Evolutionary conservation across 345 rosid species (phyloP), one percentile per base, ranked within the genome.

Genomic region (Gossypium herbaceum): DNA sequence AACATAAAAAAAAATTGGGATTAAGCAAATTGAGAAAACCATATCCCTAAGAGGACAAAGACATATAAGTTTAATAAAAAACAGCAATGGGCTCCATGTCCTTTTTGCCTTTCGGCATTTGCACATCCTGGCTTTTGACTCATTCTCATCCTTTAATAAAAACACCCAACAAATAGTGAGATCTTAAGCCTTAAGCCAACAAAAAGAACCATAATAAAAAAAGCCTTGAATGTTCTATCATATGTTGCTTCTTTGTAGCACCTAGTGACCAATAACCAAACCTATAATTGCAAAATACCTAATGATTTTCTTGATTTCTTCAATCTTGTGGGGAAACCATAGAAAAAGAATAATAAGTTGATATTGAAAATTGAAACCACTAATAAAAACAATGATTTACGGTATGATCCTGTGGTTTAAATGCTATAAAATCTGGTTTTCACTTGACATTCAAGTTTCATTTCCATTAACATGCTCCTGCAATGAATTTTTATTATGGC

Each of bases 91-190:
- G 90, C 86, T 88, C 89, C 91, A 90, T 83, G 89, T 86, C 87
- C 39, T 24, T 24, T 59, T 59, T 80, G 87, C 86, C 68, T 86
- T 84, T 81, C 63, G 75, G 79, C 80, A 78, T 58, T 54, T 76
- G 86, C 88, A 83, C 90, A 85, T 88, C 82, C 89, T 80, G 83
- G 57, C 87, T 85, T 86, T 88, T 87, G 90, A 87, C 93, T 80
- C 75, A 44, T 24, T 48, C 66, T 72, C 79, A 45, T 41, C 43
- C 74, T 60, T 44, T 61, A 70, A 39, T 54, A 17, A 54, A 20
- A 54, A 20, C 34, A 22, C 39, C 45, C 34, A 59, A 20, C 77
- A 70, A 51, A 56, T 12, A 65, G n/a, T 66, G 75, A 63, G 72
- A 79, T 70, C 81, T 70, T 56, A 57, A 76, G 41, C 24, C 55